A percentile compares a stretch with the other conserved stretches of the same genome.
phyloP scores from a whole-genome alignment of 768 basidiomycete genomes.

The Hysterangium stoloniferum region DNA sequence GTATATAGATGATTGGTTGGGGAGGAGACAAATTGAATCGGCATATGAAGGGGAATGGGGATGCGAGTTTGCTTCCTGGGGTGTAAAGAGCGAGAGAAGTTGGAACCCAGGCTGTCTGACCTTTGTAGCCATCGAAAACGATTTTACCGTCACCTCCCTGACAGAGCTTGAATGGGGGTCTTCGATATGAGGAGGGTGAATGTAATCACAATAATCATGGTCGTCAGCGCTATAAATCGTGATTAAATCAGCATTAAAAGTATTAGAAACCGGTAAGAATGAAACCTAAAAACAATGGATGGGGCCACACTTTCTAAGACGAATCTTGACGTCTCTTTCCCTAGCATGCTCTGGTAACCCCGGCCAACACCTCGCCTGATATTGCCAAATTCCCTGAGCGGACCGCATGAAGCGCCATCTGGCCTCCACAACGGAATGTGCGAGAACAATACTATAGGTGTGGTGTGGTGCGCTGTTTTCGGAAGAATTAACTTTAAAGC shows the following conservation, averaged over 20 bases:
- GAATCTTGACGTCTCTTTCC: slow-evolving; percentile 54
- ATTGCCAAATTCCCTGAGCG: slow-evolving; percentile 62
- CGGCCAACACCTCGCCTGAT: slow-evolving; percentile 68
- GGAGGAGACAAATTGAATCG: slow-evolving; percentile 69
- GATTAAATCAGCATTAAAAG: slow-evolving; percentile 1
- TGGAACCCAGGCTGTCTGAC: slow-evolving; percentile 83
- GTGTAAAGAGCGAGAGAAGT: slow-evolving; percentile 65
- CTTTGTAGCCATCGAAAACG: slow-evolving; percentile 86
- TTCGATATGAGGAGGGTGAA: slow-evolving; percentile 32
- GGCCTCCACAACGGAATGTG: slow-evolving; percentile 87
- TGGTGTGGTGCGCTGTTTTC: slow-evolving; percentile 24
- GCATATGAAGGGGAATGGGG: slow-evolving; percentile 38
- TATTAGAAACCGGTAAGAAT: background rate
- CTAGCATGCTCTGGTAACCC: slow-evolving; percentile 84
- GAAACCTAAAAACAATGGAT: slow-evolving; percentile 66
- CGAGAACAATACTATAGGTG: slow-evolving; percentile 65
- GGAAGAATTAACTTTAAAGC: too few species aligned
- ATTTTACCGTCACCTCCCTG: slow-evolving; percentile 81
- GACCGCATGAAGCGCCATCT: slow-evolving; percentile 63
- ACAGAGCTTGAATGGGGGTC: slow-evolving; percentile 24
- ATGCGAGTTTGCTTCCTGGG: slow-evolving; percentile 25
- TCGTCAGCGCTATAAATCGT: slow-evolving; percentile 90
- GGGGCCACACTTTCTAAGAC: slow-evolving; percentile 61
- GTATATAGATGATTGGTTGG: slow-evolving; percentile 79
- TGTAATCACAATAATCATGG: slow-evolving; percentile 89